Percentiles rank a stretch among this genome's conserved stretches.
Conservation (phyloP, 2,329 filamentous ascomycete genomes). For the Alternaria ventricosa region DNA sequence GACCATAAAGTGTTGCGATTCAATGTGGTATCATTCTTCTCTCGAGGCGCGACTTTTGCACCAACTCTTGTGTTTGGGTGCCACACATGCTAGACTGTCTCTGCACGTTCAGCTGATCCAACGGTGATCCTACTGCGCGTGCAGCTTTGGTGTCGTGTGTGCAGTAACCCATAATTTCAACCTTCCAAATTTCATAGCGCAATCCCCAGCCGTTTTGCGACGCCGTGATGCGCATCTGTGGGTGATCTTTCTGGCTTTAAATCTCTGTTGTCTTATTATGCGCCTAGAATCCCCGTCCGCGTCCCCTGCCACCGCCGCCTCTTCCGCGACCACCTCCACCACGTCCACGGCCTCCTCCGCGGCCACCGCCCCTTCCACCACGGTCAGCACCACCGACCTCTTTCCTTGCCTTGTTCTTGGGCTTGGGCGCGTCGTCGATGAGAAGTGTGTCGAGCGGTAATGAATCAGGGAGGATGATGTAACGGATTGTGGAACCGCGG, state of each 20-base stretch:
- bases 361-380: slow-evolving; percentile 44
- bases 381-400: slow-evolving; percentile 65
- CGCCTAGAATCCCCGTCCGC: slow-evolving; percentile 47
- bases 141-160: slow-evolving; percentile 23
- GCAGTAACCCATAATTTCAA: slow-evolving; percentile 23
- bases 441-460: slow-evolving; percentile 93
- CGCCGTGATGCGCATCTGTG: slow-evolving; percentile 4
- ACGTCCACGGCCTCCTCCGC: slow-evolving; percentile 52
- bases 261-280: not conserved
- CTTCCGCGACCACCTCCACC: slow-evolving; percentile 49
- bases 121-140: slow-evolving; percentile 25
- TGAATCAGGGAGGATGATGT: slow-evolving; percentile 95
- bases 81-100: slow-evolving; percentile 22
- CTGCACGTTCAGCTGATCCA: slow-evolving; percentile 15
- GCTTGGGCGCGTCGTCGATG: slow-evolving; percentile 96
- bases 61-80: slow-evolving; percentile 24
- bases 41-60: slow-evolving; percentile 25
- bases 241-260: slow-evolving; percentile 1
- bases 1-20: slow-evolving; percentile 1
- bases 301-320: slow-evolving; percentile 47
- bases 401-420: slow-evolving; percentile 99
- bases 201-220: not conserved
- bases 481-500: slow-evolving; percentile 92
- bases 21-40: slow-evolving; percentile 37
- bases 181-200: slow-evolving; percentile 8